Evolutionary conservation across 1,284 basidiomycete genomes (phyloP).

Genomic region (Sparassis latifolia): DNA sequence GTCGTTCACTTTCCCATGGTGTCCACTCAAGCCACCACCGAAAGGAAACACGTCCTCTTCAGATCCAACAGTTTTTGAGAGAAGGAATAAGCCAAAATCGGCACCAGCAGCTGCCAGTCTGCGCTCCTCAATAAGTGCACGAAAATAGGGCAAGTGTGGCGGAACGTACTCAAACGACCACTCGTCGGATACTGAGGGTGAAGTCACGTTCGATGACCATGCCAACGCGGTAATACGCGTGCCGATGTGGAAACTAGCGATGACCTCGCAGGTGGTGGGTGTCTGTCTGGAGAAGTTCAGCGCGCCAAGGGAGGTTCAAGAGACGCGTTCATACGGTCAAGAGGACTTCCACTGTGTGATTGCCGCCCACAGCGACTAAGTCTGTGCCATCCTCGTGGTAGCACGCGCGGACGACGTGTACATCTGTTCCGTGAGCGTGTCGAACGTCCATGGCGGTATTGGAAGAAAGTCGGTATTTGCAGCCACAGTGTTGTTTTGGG

Average conservation of each 20-base stretch:
- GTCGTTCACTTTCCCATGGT: slow-evolving; percentile 68
- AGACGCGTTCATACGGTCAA: slow-evolving; percentile 43
- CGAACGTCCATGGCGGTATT: slow-evolving; percentile 44
- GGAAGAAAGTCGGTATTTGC: not conserved
- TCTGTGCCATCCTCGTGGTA: slow-evolving; percentile 57
- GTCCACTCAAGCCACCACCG: slow-evolving; percentile 70
- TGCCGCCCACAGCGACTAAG: slow-evolving; percentile 64
- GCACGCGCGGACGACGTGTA: slow-evolving; percentile 57
- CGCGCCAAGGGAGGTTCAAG: slow-evolving; percentile 10
- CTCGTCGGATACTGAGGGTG: slow-evolving; percentile 53
- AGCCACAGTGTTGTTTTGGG: slow-evolving; percentile 9
- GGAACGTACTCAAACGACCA: slow-evolving; percentile 66
- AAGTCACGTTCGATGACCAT: slow-evolving; percentile 65
- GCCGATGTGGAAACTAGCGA: slow-evolving; percentile 74
- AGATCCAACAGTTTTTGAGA: slow-evolving; percentile 46
- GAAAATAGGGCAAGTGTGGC: not conserved
- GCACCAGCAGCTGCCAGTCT: slow-evolving; percentile 63
- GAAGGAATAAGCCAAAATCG: slow-evolving; percentile 63
- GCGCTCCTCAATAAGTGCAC: not conserved
- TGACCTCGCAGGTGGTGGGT: slow-evolving; percentile 32
- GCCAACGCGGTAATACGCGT: slow-evolving; percentile 65
- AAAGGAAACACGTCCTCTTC: slow-evolving; percentile 59
- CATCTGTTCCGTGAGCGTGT: slow-evolving; percentile 48
- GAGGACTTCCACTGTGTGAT: slow-evolving; percentile 64
- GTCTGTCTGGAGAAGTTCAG: slow-evolving; percentile 21